Evolutionary conservation across 257 asterid species (phyloP).

Genomic region (Solanum arcanum): DNA sequence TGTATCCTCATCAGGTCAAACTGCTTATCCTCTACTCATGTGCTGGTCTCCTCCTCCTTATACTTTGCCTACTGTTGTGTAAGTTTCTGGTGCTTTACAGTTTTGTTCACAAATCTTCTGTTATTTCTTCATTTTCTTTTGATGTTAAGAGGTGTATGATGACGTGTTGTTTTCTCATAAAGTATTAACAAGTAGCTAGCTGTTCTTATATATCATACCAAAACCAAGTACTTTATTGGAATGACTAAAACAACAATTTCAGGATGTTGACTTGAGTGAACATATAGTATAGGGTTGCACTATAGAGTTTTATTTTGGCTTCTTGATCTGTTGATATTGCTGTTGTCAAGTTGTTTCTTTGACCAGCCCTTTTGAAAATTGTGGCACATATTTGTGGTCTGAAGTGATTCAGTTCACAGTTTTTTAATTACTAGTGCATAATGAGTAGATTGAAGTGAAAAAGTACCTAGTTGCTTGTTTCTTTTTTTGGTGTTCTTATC

Average conservation of each 20-base stretch:
- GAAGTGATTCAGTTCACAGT: background rate
- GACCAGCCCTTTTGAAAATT: background rate
- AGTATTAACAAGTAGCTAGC: background rate
- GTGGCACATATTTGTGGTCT: background rate
- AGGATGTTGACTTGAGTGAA: background rate
- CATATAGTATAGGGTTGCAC: background rate
- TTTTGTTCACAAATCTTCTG: background rate
- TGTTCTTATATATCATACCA: background rate
- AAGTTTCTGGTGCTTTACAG: slow-evolving; percentile 26
- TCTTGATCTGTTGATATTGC: background rate
- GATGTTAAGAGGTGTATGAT: background rate
- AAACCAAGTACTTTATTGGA: background rate
- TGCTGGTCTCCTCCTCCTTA: slow-evolving; percentile 86
- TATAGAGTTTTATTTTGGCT: background rate
- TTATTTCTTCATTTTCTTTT: background rate
- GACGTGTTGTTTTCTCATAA: background rate
- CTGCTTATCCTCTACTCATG: slow-evolving; percentile 84
- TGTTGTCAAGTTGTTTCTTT: background rate
- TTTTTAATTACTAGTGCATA: background rate
- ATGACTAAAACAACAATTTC: background rate
- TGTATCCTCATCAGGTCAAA: slow-evolving; percentile 93
- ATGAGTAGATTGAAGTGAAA: background rate
- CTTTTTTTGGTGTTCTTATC: background rate
- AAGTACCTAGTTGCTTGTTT: background rate
- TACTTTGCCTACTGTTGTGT: slow-evolving; percentile 73